Conservation (phyloP, 805 yeast species). For the Saccharomycopsis malanga region DNA sequence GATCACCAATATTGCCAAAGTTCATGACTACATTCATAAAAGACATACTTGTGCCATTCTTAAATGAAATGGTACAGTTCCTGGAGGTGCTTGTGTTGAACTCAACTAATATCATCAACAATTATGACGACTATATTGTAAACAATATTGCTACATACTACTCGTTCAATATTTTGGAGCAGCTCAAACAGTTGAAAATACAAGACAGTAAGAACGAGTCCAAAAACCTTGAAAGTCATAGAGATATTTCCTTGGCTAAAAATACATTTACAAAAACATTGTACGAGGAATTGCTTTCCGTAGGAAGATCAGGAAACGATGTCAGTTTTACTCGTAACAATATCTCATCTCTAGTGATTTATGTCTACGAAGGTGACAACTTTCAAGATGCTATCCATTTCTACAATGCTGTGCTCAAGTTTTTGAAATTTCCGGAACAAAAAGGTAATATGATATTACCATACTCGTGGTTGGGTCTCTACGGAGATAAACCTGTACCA, state of each 20-base stretch:
- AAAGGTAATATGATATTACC: slow-evolving; percentile 44
- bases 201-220: neutral
- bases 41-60: slow-evolving; percentile 45
- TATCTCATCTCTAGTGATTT: slow-evolving; percentile 43
- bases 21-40: slow-evolving; percentile 42
- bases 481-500: slow-evolving; percentile 67
- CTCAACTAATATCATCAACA: slow-evolving; percentile 33
- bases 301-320: neutral
- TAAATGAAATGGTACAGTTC: slow-evolving; percentile 34
- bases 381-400: slow-evolving; percentile 28
- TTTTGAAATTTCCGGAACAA: neutral
- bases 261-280: neutral
- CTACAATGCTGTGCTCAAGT: slow-evolving; percentile 6
- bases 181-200: slow-evolving; percentile 22
- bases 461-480: slow-evolving; percentile 76
- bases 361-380: slow-evolving; percentile 90
- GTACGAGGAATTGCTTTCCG: slow-evolving; percentile 12
- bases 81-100: slow-evolving; percentile 50
- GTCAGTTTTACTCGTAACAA: slow-evolving; percentile 4
- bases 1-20: slow-evolving; percentile 79
- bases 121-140: slow-evolving; percentile 19
- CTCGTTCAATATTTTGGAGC: slow-evolving; percentile 14
- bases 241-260: neutral
- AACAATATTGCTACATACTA: slow-evolving; percentile 7
- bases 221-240: neutral